Conservation (phyloP, 352 stramenopile genomes). For the Globisporangium cederbergense region DNA sequence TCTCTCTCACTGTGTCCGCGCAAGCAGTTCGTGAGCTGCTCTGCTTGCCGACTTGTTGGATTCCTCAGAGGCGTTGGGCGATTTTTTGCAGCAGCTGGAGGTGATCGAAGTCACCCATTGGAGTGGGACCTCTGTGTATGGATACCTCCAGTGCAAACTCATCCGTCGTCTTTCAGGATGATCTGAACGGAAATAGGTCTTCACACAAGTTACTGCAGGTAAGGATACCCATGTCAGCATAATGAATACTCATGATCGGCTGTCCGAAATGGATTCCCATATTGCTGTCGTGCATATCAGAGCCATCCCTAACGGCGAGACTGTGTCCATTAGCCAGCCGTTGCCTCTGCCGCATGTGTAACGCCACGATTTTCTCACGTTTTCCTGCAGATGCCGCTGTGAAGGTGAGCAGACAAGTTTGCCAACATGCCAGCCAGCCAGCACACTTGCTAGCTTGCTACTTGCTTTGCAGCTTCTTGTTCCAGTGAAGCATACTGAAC, state of each 20-base stretch:
- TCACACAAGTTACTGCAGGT: not conserved
- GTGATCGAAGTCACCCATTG: not conserved
- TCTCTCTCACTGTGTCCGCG: no score
- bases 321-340: not conserved
- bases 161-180: no score
- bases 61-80: not conserved
- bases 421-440: not conserved
- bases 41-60: not conserved
- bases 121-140: not conserved
- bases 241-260: no score
- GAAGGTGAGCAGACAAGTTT: not conserved
- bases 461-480: conserved; percentile 3
- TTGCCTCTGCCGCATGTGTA: conserved; percentile 3
- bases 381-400: not conserved
- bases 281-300: not conserved
- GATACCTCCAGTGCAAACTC: not conserved
- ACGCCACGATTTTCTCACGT: conserved; percentile 2
- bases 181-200: not conserved
- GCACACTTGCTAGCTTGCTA: no score
- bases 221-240: not conserved
- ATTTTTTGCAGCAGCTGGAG: not conserved
- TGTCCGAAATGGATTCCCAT: not conserved
- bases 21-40: not conserved
- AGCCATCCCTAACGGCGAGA: not conserved
- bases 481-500: not conserved